phyloP scores from a whole-genome alignment of 192 early-diverging fungal genomes.

The Funneliformis mosseae region DNA sequence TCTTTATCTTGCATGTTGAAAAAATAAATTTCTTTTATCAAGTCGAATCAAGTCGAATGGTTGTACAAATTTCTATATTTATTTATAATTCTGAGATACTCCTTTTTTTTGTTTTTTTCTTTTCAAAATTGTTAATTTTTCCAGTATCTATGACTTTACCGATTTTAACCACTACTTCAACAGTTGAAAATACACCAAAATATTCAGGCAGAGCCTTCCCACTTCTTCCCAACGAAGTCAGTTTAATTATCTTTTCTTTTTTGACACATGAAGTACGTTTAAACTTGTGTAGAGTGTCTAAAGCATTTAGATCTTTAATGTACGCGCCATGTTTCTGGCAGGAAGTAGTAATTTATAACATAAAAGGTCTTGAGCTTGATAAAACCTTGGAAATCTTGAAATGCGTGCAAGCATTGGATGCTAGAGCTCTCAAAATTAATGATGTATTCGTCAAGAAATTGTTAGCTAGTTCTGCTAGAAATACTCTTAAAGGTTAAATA shows the following conservation, averaged over 20 bases:
- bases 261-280: background rate
- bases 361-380: background rate
- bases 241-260: constrained; percentile 5
- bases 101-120: too few species aligned
- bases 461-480: background rate
- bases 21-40: too few species aligned
- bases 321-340: constrained; percentile 1
- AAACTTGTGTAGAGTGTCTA: constrained; percentile 1
- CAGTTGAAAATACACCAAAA: background rate
- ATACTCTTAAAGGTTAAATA: constrained; percentile 17
- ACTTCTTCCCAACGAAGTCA: constrained; percentile 18
- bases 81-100: too few species aligned
- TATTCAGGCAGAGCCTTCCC: background rate
- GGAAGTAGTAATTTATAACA: constrained; percentile 8
- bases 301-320: background rate
- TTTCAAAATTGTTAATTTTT: too few species aligned
- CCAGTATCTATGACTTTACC: too few species aligned
- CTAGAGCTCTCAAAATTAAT: background rate
- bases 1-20: too few species aligned
- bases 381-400: background rate
- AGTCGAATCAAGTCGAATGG: too few species aligned
- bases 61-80: too few species aligned
- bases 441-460: constrained; percentile 8
- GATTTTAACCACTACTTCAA: too few species aligned
- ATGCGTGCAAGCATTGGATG: background rate